A percentile compares a stretch with the other conserved stretches of the same genome.
Evolutionary conservation across 2,329 filamentous ascomycete species (phyloP).

Genomic region (Albophoma yamanashiensis): DNA sequence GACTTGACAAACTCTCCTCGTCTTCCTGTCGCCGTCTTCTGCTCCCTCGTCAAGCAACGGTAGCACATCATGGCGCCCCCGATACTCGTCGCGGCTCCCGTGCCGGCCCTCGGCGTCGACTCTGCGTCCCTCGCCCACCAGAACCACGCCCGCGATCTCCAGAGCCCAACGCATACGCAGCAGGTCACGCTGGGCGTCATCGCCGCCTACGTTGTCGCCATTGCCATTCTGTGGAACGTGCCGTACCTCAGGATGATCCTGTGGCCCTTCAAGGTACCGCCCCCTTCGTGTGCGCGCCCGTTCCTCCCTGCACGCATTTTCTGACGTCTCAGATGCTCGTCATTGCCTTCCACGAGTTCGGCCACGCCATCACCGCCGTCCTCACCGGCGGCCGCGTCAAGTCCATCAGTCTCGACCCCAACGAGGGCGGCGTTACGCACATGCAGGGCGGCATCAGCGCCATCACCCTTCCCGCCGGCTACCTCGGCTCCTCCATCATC

Average conservation of each 20-base stretch:
- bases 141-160: constrained; percentile 33
- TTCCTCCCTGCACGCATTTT: background rate
- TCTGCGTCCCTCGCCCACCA: background rate
- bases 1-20: background rate
- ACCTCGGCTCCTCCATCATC: constrained; percentile 66
- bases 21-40: background rate
- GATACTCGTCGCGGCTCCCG: background rate
- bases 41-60: too few species aligned
- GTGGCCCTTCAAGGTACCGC: constrained; percentile 67
- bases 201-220: constrained; percentile 59
- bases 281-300: background rate
- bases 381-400: constrained; percentile 65
- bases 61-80: background rate
- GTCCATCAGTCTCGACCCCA: constrained; percentile 64
- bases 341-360: constrained; percentile 74
- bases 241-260: constrained; percentile 64
- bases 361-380: constrained; percentile 62
- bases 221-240: constrained; percentile 70
- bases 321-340: constrained; percentile 54
- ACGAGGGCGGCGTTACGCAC: constrained; percentile 68
- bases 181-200: constrained; percentile 62
- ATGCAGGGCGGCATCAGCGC: constrained; percentile 63
- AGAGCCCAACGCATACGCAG: constrained; percentile 55
- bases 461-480: constrained; percentile 66
- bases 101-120: background rate